A percentile compares a stretch with the other conserved stretches of the same genome.
Evolutionary conservation across 1,284 basidiomycete species (phyloP).

Genomic region (Naganishia liquefaciens): DNA sequence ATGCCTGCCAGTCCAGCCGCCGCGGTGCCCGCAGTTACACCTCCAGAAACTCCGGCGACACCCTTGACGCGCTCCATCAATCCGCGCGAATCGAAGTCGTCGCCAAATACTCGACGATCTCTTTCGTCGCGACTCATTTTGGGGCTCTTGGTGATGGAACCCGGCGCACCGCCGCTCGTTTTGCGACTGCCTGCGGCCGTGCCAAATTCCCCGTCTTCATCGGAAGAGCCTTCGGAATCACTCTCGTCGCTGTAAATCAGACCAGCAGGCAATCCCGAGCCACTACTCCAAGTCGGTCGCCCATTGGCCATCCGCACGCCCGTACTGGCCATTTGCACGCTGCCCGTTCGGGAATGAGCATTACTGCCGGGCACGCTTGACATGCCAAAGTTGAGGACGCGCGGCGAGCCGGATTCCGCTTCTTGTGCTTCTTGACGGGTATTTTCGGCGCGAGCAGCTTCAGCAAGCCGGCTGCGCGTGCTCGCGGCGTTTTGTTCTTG

Average conservation of each 20-base stretch:
- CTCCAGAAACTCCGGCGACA: constrained; percentile 14
- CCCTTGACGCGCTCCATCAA: constrained; percentile 26
- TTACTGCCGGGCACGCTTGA: constrained; percentile 6
- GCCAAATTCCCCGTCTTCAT: constrained; percentile 25
- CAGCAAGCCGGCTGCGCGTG: constrained; percentile 62
- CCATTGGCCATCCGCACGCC: constrained; percentile 30
- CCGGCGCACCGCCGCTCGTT: background rate
- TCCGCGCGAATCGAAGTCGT: constrained; percentile 11
- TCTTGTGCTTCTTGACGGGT: constrained; percentile 57
- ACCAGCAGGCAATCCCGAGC: constrained; percentile 38
- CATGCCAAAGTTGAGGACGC: background rate
- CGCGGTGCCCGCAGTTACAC: too few relatives aligned
- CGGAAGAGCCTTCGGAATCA: constrained; percentile 51
- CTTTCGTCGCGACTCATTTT: constrained; percentile 34
- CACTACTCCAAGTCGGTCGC: background rate
- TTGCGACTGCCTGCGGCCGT: constrained; percentile 1
- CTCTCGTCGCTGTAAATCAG: constrained; percentile 54
- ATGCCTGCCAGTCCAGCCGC: background rate
- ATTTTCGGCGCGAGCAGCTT: constrained; percentile 62
- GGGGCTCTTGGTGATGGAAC: constrained; percentile 28
- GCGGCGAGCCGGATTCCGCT: background rate
- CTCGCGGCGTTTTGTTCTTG: background rate
- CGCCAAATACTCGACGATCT: constrained; percentile 16
- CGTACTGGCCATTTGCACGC: constrained; percentile 3
- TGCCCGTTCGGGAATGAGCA: constrained; percentile 5